Evolutionary conservation across 2,329 filamentous ascomycete genomes (phyloP).

Genomic region (Talaromyces funiculosus): DNA sequence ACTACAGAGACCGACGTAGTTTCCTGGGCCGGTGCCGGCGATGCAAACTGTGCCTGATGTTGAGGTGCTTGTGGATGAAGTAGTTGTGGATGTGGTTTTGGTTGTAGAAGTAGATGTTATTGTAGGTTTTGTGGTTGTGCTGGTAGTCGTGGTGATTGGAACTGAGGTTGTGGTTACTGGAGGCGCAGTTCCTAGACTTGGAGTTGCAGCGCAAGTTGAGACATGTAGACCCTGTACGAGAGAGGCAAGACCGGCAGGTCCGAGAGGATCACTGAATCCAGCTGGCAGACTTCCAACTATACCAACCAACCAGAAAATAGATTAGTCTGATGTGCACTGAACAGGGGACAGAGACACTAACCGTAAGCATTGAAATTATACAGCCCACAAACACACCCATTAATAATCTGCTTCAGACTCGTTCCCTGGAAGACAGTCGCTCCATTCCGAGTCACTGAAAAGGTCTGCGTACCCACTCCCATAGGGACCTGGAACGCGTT

Average conservation of each 20-base stretch:
- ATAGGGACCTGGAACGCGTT: constrained; percentile 44
- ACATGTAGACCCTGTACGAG: constrained; percentile 26
- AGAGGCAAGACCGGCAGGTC: constrained; percentile 27
- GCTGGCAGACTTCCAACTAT: constrained; percentile 42
- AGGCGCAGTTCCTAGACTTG: constrained; percentile 1
- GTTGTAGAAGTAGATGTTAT: not conserved
- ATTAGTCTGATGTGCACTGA: not conserved
- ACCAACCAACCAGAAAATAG: constrained; percentile 27
- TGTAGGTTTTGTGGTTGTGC: not conserved
- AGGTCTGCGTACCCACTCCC: constrained; percentile 45
- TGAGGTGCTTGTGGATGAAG: constrained; percentile 1
- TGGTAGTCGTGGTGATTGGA: not conserved
- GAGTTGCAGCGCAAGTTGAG: constrained; percentile 13
- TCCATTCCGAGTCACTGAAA: constrained; percentile 41
- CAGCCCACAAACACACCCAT: constrained; percentile 44
- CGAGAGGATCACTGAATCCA: constrained; percentile 30
- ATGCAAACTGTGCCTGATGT: constrained; percentile 17
- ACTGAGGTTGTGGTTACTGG: not conserved
- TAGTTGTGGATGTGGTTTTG: constrained; percentile 2
- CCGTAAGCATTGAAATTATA: constrained; percentile 43
- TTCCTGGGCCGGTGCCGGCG: constrained; percentile 25
- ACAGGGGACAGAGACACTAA: not conserved
- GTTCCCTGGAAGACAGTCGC: constrained; percentile 42
- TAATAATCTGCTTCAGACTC: constrained; percentile 47
- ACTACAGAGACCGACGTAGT: constrained; percentile 26